Evolutionary conservation across 257 asterid genomes (phyloP), one percentile per base, ranked within the genome.

Genomic region (Petunia axillaris): DNA sequence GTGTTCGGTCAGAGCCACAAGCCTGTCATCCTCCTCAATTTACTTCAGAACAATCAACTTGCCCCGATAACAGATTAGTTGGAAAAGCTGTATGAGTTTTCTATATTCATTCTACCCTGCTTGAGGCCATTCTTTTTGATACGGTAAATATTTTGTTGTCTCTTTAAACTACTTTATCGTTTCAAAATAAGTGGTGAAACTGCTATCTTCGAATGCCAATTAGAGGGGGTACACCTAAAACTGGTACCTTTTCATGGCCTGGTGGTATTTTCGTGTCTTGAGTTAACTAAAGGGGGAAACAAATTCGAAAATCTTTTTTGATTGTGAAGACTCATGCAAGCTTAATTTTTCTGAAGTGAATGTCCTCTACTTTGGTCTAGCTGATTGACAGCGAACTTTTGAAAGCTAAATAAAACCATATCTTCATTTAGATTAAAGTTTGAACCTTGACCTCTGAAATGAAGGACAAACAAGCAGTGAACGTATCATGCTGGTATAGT

Each of bases 391-490:
- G 25, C 25, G 59, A 63, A 13, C 44, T 64, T 4, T 10, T 3
- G 70, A 64, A 64, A 63, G 15, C 37, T 36, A 64, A 64, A 64
- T 10, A 36, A 64, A 37, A 64, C 44, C 70, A 64, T 35, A 4
- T 4, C 8, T 64, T 64, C 2, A 38, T 64, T 38, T 64, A 5
- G 15, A 8, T 64, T 4, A 10, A 38, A 64, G 25, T 38, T 64
- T 2, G 4, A 64, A 38, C 48, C 1, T 1, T 64, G 1, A n/a
- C 35, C 11, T 43, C 8, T n/a, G 1, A 3, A 40, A 67, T 67
- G 55, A 67, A 67, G 75, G 55, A 8, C 14, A 67, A 67, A 13
- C 37, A 67, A 67, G 75, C 4, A 67, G 39, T 67, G 58, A 68
- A 4, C 14, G 43, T 67, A 8, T 41, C 74, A 39, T 40, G 13